phyloP scores from a whole-genome alignment of 768 basidiomycete genomes.

The Lanmaoa pseudosensibilis region DNA sequence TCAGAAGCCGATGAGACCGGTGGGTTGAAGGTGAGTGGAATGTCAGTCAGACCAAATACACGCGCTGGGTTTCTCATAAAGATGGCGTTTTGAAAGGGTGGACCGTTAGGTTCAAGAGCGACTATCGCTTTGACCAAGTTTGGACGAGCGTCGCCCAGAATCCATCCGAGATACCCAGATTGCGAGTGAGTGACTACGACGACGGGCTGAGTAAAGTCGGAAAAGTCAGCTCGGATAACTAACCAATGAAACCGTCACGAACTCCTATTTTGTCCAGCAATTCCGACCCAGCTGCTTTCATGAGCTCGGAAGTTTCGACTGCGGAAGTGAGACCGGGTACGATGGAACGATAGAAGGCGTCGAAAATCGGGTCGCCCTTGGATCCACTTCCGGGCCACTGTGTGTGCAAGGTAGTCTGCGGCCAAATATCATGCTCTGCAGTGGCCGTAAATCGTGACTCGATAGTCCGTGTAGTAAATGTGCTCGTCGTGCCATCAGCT shows the following conservation, averaged over 20 bases:
- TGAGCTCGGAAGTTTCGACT: conserved; percentile 38
- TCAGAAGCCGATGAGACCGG: conserved; percentile 42
- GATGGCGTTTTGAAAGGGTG: conserved; percentile 46
- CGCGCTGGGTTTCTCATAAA: conserved; percentile 40
- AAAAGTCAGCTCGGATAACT: neutral
- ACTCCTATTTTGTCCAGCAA: conserved; percentile 51
- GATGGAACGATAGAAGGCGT: conserved; percentile 45
- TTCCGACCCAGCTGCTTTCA: conserved; percentile 41
- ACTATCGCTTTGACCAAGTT: conserved; percentile 46
- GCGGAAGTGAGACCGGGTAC: conserved; percentile 41
- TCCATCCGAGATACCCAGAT: conserved; percentile 49
- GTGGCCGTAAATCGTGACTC: conserved; percentile 48
- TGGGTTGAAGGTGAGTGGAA: conserved; percentile 45
- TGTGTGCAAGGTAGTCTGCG: conserved; percentile 45
- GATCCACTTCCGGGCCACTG: conserved; percentile 57
- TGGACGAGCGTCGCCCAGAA: conserved; percentile 47
- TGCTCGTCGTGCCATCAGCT: conserved; percentile 38
- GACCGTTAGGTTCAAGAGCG: conserved; percentile 50
- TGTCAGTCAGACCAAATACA: conserved; percentile 48
- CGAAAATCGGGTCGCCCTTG: conserved; percentile 44
- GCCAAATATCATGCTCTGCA: conserved; percentile 42
- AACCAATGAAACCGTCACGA: conserved; percentile 17
- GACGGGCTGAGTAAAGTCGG: conserved; percentile 35
- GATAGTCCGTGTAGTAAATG: conserved; percentile 31
- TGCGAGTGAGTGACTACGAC: conserved; percentile 54